These are phyloP conservation scores for Macrocybe gigantea DNA, from an alignment of 768 basidiomycete species.

Conservation along the genomic window DNA sequence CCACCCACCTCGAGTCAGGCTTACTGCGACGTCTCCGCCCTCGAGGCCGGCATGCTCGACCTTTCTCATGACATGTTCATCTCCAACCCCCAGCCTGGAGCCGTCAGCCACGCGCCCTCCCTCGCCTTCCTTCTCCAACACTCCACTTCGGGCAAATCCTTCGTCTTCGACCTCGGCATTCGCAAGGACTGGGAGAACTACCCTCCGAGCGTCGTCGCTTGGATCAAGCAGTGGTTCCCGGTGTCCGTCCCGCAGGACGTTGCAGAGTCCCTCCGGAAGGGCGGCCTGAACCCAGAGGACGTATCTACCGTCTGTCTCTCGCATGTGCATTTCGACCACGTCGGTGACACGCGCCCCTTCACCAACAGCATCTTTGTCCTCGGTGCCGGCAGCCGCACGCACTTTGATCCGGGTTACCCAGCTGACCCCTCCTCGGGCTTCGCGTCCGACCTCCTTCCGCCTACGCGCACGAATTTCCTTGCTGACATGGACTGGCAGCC, in stretches of 20 bases:
- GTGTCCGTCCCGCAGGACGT: slow-evolving; percentile 31
- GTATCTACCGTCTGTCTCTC: slow-evolving; percentile 42
- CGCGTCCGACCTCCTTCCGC: slow-evolving; percentile 8
- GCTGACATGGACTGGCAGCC: slow-evolving; percentile 10
- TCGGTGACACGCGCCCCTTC: slow-evolving; percentile 43
- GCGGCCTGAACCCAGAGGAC: slow-evolving; percentile 37
- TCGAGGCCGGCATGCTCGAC: slow-evolving; percentile 34
- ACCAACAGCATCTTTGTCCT: slow-evolving; percentile 41
- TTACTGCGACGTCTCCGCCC: slow-evolving; percentile 45
- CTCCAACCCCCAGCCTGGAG: slow-evolving; percentile 24
- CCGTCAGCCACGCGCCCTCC: slow-evolving; percentile 36
- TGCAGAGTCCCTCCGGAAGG: slow-evolving; percentile 41
- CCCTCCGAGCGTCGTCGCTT: slow-evolving; percentile 24
- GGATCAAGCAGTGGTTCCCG: slow-evolving; percentile 15
- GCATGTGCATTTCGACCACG: slow-evolving; percentile 52
- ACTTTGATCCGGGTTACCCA: slow-evolving; percentile 17
- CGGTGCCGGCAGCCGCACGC: slow-evolving; percentile 29
- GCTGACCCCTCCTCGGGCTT: slow-evolving; percentile 4
- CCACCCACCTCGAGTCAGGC: slow-evolving; percentile 33
- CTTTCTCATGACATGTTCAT: slow-evolving; percentile 14
- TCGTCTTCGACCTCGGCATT: slow-evolving; percentile 50
- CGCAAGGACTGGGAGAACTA: slow-evolving; percentile 36
- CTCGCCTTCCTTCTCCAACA: slow-evolving; percentile 47
- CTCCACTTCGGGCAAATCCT: slow-evolving; percentile 25
- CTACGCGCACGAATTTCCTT: slow-evolving; percentile 11